Conservation (phyloP, 2,329 filamentous ascomycete genomes). For the Metarhizium album region DNA sequence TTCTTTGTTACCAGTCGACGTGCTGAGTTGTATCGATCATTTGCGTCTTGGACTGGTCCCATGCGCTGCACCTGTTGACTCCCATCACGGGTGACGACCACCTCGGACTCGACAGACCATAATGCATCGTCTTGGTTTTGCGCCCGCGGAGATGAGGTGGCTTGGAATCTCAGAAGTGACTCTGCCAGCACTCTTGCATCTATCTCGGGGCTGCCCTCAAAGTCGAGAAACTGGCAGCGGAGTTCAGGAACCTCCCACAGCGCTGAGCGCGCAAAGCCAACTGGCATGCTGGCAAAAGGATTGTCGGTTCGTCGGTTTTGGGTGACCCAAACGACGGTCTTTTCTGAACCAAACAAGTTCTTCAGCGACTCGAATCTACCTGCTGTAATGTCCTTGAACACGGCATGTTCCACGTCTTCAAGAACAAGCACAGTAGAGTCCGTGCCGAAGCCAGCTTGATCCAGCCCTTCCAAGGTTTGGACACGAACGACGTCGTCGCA, state of each 20-base stretch:
- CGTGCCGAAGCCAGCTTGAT: no score
- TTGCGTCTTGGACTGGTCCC: neutral
- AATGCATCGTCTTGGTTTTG: no score
- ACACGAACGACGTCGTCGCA: no score
- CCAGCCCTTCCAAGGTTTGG: no score
- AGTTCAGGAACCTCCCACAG: neutral
- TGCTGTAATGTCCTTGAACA: neutral
- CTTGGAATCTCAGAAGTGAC: neutral
- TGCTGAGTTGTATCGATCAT: neutral
- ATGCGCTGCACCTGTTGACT: neutral
- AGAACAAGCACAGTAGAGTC: neutral
- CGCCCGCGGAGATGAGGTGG: no score
- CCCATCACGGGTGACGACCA: neutral
- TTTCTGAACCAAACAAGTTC: neutral
- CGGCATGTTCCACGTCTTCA: neutral
- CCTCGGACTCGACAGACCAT: neutral
- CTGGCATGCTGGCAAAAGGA: neutral
- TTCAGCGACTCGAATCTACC: neutral
- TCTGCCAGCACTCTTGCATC: neutral
- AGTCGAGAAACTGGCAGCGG: constrained; percentile 1
- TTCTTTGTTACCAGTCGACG: neutral
- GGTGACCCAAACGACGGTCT: neutral
- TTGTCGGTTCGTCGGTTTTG: no score
- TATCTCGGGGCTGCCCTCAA: neutral
- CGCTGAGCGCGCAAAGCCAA: neutral